phyloP scores from a whole-genome alignment of 805 yeast genomes.

The Kockiozyma suomiensis region DNA sequence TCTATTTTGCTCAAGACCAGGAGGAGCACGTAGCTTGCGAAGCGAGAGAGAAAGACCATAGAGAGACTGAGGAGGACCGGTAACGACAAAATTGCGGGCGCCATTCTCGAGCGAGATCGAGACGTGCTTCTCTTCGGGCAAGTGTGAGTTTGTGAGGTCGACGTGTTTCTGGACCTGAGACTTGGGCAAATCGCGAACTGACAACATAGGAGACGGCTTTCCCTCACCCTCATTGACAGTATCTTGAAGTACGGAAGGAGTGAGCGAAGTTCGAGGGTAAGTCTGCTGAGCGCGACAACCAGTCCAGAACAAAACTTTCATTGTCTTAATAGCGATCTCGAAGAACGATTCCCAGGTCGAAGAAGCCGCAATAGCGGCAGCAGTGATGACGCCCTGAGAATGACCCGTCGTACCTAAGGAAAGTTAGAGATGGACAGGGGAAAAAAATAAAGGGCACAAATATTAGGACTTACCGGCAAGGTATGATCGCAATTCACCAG shows the following conservation, averaged over 20 bases:
- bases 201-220: constrained; percentile 95
- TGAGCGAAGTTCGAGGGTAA: constrained; percentile 90
- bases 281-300: constrained; percentile 89
- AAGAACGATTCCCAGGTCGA: constrained; percentile 85
- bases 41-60: constrained; percentile 91
- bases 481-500: constrained; percentile 78
- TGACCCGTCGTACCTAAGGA: constrained; percentile 48
- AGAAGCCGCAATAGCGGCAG: constrained; percentile 81
- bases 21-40: constrained; percentile 91
- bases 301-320: constrained; percentile 84
- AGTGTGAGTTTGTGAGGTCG: constrained; percentile 85
- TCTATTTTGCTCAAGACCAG: constrained; percentile 94
- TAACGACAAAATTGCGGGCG: constrained; percentile 90
- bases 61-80: constrained; percentile 97
- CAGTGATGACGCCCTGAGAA: constrained; percentile 71
- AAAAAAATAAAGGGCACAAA: not conserved
- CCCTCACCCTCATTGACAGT: constrained; percentile 95
- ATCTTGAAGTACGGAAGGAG: constrained; percentile 91
- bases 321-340: constrained; percentile 70
- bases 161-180: constrained; percentile 79
- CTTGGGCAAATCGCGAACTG: constrained; percentile 82
- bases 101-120: constrained; percentile 91
- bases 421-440: not conserved
- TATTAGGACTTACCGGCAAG: constrained; percentile 41
- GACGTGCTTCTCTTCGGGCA: constrained; percentile 89